phyloP scores from a whole-genome alignment of 2,329 filamentous ascomycete genomes.

The Tolypocladium amazonense region DNA sequence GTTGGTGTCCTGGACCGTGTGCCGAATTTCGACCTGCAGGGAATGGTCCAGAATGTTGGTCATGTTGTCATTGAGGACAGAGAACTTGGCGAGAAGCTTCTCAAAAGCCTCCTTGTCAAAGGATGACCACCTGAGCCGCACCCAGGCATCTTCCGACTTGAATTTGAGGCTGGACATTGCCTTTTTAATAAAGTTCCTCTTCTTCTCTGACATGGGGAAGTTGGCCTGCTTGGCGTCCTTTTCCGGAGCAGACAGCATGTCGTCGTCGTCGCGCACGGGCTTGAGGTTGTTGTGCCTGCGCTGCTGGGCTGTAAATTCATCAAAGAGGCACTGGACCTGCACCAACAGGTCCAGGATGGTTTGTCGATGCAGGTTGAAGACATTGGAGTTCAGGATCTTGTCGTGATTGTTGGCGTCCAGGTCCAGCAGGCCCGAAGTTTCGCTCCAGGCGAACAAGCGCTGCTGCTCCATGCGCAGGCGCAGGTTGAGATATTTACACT shows the following conservation, averaged over 20 bases:
- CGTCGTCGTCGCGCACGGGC: conserved; percentile 21
- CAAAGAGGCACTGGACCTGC: conserved; percentile 34
- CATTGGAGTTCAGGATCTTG: conserved; percentile 33
- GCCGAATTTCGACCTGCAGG: conserved; percentile 34
- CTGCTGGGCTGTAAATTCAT: conserved; percentile 33
- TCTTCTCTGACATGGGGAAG: conserved; percentile 30
- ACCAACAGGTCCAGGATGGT: conserved; percentile 37
- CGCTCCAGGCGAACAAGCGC: conserved; percentile 37
- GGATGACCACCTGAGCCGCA: conserved; percentile 31
- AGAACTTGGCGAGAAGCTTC: conserved; percentile 29
- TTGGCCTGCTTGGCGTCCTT: conserved; percentile 32
- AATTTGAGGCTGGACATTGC: conserved; percentile 27
- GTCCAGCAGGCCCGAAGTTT: conserved; percentile 36
- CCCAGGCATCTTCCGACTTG: conserved; percentile 22
- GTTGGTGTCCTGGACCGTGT: conserved; percentile 37
- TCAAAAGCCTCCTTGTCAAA: conserved; percentile 37
- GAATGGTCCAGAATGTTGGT: conserved; percentile 35
- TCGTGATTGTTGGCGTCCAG: conserved; percentile 28
- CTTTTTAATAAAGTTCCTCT: conserved; percentile 32
- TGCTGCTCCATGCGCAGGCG: conserved; percentile 39
- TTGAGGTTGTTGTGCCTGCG: conserved; percentile 25
- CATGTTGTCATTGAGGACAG: conserved; percentile 35
- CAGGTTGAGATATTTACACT: conserved; percentile 36
- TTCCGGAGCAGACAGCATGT: conserved; percentile 25
- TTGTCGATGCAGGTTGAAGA: conserved; percentile 36